These are phyloP conservation scores for Croton laevigatus DNA, from an alignment of 441 rosid genomes.

Conservation along the genomic window DNA sequence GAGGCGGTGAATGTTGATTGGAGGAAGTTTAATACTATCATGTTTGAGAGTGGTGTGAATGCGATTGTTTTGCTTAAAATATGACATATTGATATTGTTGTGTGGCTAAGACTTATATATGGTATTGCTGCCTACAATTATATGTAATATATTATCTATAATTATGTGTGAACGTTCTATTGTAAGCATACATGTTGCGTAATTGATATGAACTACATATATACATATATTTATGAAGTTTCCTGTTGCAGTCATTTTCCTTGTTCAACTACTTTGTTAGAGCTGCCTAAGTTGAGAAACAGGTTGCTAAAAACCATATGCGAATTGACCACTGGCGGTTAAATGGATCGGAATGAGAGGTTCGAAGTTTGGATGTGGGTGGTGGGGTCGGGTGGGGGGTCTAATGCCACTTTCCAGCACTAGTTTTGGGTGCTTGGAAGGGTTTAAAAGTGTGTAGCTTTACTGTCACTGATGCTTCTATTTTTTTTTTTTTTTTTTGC, in stretches of 20 bases:
- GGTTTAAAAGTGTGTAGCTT: too few relatives aligned
- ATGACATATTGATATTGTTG: neutral
- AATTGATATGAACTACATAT: neutral
- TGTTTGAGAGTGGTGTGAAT: slow-evolving; percentile 6
- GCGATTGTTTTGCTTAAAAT: neutral
- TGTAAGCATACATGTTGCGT: neutral
- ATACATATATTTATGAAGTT: neutral
- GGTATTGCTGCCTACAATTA: neutral
- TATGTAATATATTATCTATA: neutral
- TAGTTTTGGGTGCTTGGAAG: too few relatives aligned
- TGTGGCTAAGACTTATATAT: neutral
- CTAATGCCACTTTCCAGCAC: too few relatives aligned
- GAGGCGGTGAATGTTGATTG: neutral
- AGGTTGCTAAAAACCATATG: too few relatives aligned
- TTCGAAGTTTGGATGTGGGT: too few relatives aligned
- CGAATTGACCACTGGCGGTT: too few relatives aligned
- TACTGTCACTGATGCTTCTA: too few relatives aligned
- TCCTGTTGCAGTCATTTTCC: neutral
- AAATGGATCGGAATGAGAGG: too few relatives aligned
- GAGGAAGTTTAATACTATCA: neutral
- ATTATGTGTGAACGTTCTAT: neutral
- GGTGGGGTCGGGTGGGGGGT: too few relatives aligned
- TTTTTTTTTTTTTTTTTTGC: too few relatives aligned
- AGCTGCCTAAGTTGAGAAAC: neutral
- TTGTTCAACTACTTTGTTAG: neutral